A percentile compares a stretch with the other conserved stretches of the same genome.
Evolutionary conservation across 306 rosid species (phyloP).

Genomic region (Cucumis melo): DNA sequence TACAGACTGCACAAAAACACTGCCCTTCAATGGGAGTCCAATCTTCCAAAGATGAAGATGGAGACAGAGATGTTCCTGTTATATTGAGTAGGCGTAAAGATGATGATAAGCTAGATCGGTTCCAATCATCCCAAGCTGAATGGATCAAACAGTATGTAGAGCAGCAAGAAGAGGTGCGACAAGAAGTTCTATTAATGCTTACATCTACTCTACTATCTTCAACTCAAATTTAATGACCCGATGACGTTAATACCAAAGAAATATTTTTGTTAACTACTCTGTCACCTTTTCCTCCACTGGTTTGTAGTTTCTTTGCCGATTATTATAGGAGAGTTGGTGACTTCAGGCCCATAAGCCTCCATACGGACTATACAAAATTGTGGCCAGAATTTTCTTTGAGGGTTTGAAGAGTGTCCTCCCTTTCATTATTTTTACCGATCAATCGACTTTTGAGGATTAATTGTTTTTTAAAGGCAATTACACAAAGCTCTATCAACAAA

Average conservation of each 20-base stretch:
- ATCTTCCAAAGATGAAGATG: conserved; percentile 26
- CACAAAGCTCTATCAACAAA: no score
- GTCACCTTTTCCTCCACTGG: neutral
- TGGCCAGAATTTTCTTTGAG: no score
- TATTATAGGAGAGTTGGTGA: neutral
- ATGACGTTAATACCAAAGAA: neutral
- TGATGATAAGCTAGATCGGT: conserved; percentile 46
- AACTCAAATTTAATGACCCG: neutral
- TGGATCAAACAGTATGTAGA: conserved; percentile 83
- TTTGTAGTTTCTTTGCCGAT: neutral
- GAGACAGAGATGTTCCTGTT: conserved; percentile 35
- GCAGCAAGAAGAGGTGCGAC: conserved; percentile 63
- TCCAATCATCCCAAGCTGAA: conserved; percentile 73
- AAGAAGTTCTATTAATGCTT: neutral
- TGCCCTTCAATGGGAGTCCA: conserved; percentile 27
- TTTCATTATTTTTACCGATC: no score
- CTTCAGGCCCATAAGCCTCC: no score
- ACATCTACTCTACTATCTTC: neutral
- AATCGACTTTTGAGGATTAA: no score
- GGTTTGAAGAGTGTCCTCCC: no score
- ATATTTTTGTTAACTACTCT: neutral
- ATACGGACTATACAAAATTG: no score
- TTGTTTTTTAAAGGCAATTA: no score
- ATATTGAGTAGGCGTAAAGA: conserved; percentile 39
- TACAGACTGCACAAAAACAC: conserved; percentile 38